Base-by-base conservation (phyloP, 208 protist species). In the Trypanosoma lewisi region DNA sequence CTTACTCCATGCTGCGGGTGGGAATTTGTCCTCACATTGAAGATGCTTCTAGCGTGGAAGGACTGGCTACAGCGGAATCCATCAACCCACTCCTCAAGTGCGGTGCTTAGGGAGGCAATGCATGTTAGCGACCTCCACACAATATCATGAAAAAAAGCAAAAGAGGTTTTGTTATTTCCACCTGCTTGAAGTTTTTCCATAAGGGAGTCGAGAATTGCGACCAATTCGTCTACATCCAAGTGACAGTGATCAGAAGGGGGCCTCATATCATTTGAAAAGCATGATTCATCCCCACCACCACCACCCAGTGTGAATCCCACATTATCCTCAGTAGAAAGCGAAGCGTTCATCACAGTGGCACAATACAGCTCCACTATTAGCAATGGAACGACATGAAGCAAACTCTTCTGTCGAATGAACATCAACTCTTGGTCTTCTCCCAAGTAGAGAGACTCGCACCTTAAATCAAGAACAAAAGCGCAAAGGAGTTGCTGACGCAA, bases 81-180 rank as follows among this genome's bases (percentile, higher is more conserved):
- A 5, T 54, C 52, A 54, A 68, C 42, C 63, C 50, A 61, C 8
- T 58, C 17, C 7, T 54, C 25, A 16, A 45, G 31, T 12, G 27
- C 17, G n/a, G 21, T 37, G 25, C 39, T 52, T 12, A 49, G 25
- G 2, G 66, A 31, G 8, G 49, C 41, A 34, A 71, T 63, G 27
- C 49, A 49, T 33, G 57, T 47, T 17, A 71, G 66, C 8, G 66
- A 62, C 2, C 44, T 41, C 55, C 55, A 63, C 14, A 63, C 42
- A 68, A 68, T 44, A 41, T 54, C 28, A 44, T 53, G 63, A 14
- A 68, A 30, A 39, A 51, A 4, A 60, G 8, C 31, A 4, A 68
- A 41, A 33, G 8, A 4, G 7, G 16, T 42, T 23, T 21, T 54
- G 5, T 0, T 2, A 2, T 12, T 27, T 47, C 28, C 33, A 30